Evolutionary conservation across 768 basidiomycete species (phyloP).

Genomic region (Asterophora parasitica): DNA sequence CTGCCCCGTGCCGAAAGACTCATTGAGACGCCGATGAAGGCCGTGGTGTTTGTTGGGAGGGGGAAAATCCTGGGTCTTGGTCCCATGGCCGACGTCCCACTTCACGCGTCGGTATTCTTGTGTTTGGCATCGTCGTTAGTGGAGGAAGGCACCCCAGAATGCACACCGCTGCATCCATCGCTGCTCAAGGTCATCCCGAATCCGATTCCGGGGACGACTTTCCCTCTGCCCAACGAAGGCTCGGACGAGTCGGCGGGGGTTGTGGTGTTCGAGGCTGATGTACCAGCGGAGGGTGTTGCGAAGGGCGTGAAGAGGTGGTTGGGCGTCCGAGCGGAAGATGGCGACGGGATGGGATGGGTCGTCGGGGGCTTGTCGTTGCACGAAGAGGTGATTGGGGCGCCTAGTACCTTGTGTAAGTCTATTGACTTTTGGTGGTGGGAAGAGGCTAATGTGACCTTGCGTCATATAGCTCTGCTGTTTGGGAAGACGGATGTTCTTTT

Average conservation of each 20-base stretch:
- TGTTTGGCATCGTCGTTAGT: slow-evolving; percentile 31
- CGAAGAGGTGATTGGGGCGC: slow-evolving; percentile 26
- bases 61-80: slow-evolving; percentile 49
- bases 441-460: slow-evolving; percentile 10
- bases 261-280: slow-evolving; percentile 54
- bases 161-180: slow-evolving; percentile 38
- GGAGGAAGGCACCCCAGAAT: slow-evolving; percentile 21
- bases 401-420: slow-evolving; percentile 42
- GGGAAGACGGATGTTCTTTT: slow-evolving; percentile 30
- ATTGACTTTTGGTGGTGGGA: not conserved
- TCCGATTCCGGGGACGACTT: slow-evolving; percentile 45
- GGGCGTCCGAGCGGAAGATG: slow-evolving; percentile 47
- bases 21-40: slow-evolving; percentile 20
- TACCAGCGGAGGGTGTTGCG: slow-evolving; percentile 20
- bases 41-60: slow-evolving; percentile 57
- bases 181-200: slow-evolving; percentile 60
- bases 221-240: slow-evolving; percentile 67
- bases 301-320: slow-evolving; percentile 33
- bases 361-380: slow-evolving; percentile 45
- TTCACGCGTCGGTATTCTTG: slow-evolving; percentile 42
- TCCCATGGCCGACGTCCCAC: slow-evolving; percentile 41
- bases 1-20: slow-evolving; percentile 19
- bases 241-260: slow-evolving; percentile 72
- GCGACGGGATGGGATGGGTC: slow-evolving; percentile 58
- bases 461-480: slow-evolving; percentile 35